Conservation (phyloP, 2,329 filamentous ascomycete species). For the Raffaelea ambrosiae region DNA sequence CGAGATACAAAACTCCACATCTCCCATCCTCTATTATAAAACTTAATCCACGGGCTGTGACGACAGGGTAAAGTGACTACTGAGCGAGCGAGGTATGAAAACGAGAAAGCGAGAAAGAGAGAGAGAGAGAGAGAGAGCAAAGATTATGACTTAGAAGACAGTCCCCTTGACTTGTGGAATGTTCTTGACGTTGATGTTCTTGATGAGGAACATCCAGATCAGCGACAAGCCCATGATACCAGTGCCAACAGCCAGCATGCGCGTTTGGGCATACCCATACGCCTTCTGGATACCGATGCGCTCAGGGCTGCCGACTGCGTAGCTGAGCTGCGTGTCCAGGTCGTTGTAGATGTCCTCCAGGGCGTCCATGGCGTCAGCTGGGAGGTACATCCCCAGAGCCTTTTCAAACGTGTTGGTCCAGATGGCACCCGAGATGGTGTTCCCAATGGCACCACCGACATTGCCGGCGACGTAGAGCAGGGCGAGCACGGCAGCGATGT, state of each 20-base stretch:
- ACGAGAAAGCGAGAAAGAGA: too few species aligned
- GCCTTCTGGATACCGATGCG: conserved; percentile 34
- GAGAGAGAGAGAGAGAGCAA: too few species aligned
- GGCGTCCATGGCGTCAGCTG: conserved; percentile 26
- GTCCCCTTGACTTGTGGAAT: conserved; percentile 8
- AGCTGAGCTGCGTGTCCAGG: conserved; percentile 41
- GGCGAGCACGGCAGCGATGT: conserved; percentile 41
- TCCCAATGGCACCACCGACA: conserved; percentile 36
- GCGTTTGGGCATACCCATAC: conserved; percentile 37
- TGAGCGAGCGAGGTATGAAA: too few species aligned
- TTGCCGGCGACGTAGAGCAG: conserved; percentile 35
- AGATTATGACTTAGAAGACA: conserved; percentile 10
- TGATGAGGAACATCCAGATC: conserved; percentile 12
- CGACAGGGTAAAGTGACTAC: too few species aligned
- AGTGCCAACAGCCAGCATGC: conserved; percentile 27
- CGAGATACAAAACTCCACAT: too few species aligned
- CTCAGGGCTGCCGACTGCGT: conserved; percentile 31
- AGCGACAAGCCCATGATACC: conserved; percentile 23
- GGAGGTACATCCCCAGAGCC: conserved; percentile 43
- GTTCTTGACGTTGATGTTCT: conserved; percentile 11
- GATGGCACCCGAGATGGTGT: conserved; percentile 31
- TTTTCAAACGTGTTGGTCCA: conserved; percentile 33
- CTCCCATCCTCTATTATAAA: too few species aligned
- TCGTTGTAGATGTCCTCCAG: conserved; percentile 42
- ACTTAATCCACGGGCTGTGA: too few species aligned